These are phyloP conservation scores for Trifolium repens DNA, from an alignment of 306 rosid genomes.

Conservation along the genomic window DNA sequence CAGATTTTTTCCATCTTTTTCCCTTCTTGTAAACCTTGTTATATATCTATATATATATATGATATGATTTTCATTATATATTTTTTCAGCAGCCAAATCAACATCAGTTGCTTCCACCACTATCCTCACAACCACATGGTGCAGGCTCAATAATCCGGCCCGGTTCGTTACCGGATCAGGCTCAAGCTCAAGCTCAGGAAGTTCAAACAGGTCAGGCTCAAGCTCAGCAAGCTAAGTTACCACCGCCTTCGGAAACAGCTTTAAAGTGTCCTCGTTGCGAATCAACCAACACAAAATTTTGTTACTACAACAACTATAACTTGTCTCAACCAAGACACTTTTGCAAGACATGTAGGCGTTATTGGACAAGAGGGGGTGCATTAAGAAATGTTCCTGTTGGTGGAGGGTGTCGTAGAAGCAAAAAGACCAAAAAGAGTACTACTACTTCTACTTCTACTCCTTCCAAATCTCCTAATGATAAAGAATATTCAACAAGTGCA, in stretches of 20 bases:
- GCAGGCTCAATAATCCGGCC: constrained; percentile 36
- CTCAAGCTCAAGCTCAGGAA: neutral
- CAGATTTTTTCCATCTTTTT: constrained; percentile 41
- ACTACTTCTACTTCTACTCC: constrained; percentile 20
- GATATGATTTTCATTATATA: neutral
- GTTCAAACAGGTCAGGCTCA: neutral
- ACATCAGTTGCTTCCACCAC: constrained; percentile 54
- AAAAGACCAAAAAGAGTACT: constrained; percentile 65
- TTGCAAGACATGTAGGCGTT: constrained; percentile 91
- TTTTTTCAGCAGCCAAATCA: constrained; percentile 66
- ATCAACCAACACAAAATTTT: constrained; percentile 85
- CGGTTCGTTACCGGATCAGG: neutral
- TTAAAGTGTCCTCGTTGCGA: constrained; percentile 96
- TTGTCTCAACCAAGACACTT: constrained; percentile 93
- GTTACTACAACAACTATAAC: constrained; percentile 88
- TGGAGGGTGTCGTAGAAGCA: constrained; percentile 90
- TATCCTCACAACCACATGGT: constrained; percentile 40
- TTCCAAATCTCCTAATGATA: constrained; percentile 66
- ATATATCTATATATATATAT: constrained; percentile 2
- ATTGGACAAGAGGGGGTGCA: constrained; percentile 94
- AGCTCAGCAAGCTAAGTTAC: constrained; percentile 69
- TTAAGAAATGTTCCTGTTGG: constrained; percentile 92
- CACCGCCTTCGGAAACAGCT: constrained; percentile 65
- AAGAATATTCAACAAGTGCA: constrained; percentile 45
- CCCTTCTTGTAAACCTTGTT: neutral